Percentiles rank a stretch among this genome's conserved stretches.
phyloP scores from a whole-genome alignment of 306 rosid species.

The Corylus heterophylla region DNA sequence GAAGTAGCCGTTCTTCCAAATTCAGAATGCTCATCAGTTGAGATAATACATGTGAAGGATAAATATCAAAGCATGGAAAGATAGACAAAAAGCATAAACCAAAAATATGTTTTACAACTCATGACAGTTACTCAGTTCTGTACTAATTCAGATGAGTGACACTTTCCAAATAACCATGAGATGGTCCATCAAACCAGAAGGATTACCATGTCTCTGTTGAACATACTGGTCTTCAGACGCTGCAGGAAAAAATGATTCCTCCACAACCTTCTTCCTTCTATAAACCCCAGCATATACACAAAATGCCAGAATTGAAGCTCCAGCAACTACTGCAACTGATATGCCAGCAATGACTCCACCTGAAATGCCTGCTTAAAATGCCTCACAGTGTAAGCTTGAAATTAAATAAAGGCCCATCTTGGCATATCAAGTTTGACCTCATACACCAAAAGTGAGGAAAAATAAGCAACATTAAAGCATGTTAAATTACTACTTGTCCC shows the following conservation, averaged over 20 bases:
- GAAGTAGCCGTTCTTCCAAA: no score
- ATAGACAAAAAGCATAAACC: neutral
- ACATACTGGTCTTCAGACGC: conserved; percentile 32
- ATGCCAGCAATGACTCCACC: conserved; percentile 53
- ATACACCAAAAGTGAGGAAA: conserved; percentile 5
- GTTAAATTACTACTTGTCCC: no score
- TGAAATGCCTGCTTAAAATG: conserved; percentile 52
- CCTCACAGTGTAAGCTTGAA: conserved; percentile 31
- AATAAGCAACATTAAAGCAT: neutral
- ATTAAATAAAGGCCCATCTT: conserved; percentile 24
- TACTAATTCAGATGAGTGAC: neutral
- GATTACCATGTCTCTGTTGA: conserved; percentile 42
- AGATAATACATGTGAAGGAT: neutral
- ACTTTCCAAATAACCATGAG: neutral
- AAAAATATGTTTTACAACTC: neutral
- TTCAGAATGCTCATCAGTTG: neutral
- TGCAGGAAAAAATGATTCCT: conserved; percentile 36
- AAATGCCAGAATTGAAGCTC: conserved; percentile 38
- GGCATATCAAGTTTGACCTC: conserved; percentile 7
- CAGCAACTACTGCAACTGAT: conserved; percentile 49
- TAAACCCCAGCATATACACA: conserved; percentile 32
- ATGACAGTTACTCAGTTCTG: neutral
- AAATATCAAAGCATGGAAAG: neutral
- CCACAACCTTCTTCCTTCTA: conserved; percentile 46
- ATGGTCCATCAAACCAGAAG: neutral